Conservation (phyloP, 495 filamentous ascomycete species). For the Neohortaea acidophila region DNA sequence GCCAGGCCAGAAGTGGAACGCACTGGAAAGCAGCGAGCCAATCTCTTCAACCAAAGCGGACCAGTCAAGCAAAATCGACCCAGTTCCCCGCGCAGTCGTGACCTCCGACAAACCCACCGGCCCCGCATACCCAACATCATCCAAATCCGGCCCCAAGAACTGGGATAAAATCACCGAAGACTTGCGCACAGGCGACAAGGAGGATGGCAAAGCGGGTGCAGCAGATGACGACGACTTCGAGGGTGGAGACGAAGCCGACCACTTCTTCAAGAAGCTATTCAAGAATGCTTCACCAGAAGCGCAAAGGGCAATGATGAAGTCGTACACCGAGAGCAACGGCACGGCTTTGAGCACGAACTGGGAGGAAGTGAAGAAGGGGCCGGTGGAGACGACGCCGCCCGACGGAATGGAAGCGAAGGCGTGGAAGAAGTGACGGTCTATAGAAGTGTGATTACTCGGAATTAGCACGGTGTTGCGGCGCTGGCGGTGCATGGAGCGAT, state of each 20-base stretch:
- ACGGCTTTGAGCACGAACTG: slow-evolving; percentile 90
- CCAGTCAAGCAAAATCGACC: background rate
- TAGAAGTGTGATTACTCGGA: background rate
- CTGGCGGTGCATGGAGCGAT: too few species aligned
- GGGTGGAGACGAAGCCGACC: slow-evolving; percentile 54
- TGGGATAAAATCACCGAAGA: slow-evolving; percentile 62
- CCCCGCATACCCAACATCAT: slow-evolving; percentile 79
- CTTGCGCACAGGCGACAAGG: slow-evolving; percentile 14
- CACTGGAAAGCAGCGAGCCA: slow-evolving; percentile 37
- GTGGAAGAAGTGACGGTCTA: slow-evolving; percentile 30
- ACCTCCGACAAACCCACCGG: slow-evolving; percentile 15
- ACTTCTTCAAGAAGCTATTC: slow-evolving; percentile 88
- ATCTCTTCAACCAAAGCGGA: slow-evolving; percentile 8
- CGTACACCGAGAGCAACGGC: slow-evolving; percentile 81
- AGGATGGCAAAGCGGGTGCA: slow-evolving; percentile 28
- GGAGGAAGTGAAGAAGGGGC: slow-evolving; percentile 61
- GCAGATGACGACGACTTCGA: slow-evolving; percentile 46
- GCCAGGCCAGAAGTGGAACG: slow-evolving; percentile 58
- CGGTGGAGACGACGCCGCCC: slow-evolving; percentile 57
- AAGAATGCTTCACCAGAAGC: slow-evolving; percentile 64
- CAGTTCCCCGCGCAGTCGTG: slow-evolving; percentile 6
- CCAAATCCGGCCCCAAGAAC: slow-evolving; percentile 66
- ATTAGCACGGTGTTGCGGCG: too few species aligned
- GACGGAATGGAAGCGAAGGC: slow-evolving; percentile 63
- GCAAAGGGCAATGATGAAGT: slow-evolving; percentile 92